Evolutionary conservation across 1,139 yeast species (phyloP).

Genomic region (Candida tetrigidarum): DNA sequence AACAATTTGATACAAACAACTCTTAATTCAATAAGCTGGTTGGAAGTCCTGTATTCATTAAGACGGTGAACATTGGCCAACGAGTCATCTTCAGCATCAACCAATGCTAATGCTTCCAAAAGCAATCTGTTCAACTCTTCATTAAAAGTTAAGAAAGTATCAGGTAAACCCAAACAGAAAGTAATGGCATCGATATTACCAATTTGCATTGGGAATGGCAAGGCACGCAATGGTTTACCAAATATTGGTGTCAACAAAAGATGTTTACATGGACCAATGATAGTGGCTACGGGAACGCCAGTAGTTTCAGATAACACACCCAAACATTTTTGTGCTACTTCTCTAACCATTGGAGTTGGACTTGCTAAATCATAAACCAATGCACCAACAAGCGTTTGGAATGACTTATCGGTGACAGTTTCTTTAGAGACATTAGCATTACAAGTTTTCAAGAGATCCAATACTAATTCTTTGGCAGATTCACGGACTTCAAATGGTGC

Average conservation of each 20-base stretch:
- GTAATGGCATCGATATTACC: constrained; percentile 98
- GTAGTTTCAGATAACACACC: constrained; percentile 71
- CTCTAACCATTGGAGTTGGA: constrained; percentile 81
- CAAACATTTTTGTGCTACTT: constrained; percentile 78
- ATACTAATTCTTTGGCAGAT: constrained; percentile 69
- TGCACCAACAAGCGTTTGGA: constrained; percentile 83
- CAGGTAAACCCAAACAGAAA: constrained; percentile 80
- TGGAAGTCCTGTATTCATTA: constrained; percentile 84
- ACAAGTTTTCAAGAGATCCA: constrained; percentile 66
- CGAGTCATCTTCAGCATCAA: constrained; percentile 98
- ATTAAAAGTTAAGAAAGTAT: constrained; percentile 81
- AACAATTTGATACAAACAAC: constrained; percentile 87
- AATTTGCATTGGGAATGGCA: constrained; percentile 98
- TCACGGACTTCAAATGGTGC: constrained; percentile 81
- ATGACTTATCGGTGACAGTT: constrained; percentile 68
- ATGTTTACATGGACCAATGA: constrained; percentile 83
- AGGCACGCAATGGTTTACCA: constrained; percentile 94
- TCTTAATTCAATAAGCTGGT: constrained; percentile 82
- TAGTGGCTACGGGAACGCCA: constrained; percentile 66
- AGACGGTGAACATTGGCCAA: constrained; percentile 85
- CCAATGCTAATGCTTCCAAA: constrained; percentile 89
- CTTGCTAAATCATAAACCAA: constrained; percentile 92
- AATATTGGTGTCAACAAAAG: constrained; percentile 89
- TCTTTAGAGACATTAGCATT: constrained; percentile 63
- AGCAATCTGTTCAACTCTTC: constrained; percentile 86